phyloP scores from a whole-genome alignment of 257 asterid genomes.

The Solanum pennellii region DNA sequence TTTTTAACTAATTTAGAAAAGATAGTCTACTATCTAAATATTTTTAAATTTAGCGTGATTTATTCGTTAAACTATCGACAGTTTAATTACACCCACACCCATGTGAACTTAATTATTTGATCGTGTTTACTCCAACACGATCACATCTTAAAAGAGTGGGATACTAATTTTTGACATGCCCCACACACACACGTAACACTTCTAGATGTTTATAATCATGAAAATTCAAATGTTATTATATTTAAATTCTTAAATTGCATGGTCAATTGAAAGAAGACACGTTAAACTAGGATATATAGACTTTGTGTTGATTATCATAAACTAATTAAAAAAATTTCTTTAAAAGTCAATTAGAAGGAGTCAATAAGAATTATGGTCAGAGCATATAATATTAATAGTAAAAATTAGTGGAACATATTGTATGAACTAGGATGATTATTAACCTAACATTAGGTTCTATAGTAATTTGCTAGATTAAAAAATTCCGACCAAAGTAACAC shows the following conservation, averaged over 20 bases:
- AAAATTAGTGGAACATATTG: background rate
- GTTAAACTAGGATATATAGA: background rate
- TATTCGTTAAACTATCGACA: accelerated
- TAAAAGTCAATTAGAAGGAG: background rate
- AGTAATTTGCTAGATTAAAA: background rate
- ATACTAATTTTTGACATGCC: background rate
- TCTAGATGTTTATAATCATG: background rate
- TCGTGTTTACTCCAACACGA: background rate
- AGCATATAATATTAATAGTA: background rate
- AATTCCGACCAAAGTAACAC: background rate
- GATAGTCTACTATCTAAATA: background rate
- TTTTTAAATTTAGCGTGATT: background rate
- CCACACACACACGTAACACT: no score
- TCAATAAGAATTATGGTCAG: background rate
- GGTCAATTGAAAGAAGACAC: background rate
- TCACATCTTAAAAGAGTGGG: background rate
- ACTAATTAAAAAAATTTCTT: background rate
- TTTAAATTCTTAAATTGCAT: background rate
- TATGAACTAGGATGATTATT: background rate
- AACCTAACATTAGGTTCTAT: background rate
- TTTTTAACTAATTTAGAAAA: background rate
- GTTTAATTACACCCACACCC: background rate
- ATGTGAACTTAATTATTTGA: background rate
- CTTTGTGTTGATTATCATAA: background rate
- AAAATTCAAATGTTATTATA: background rate